Conservation (phyloP, 805 yeast genomes). For the Metschnikowia cerradonensis region DNA sequence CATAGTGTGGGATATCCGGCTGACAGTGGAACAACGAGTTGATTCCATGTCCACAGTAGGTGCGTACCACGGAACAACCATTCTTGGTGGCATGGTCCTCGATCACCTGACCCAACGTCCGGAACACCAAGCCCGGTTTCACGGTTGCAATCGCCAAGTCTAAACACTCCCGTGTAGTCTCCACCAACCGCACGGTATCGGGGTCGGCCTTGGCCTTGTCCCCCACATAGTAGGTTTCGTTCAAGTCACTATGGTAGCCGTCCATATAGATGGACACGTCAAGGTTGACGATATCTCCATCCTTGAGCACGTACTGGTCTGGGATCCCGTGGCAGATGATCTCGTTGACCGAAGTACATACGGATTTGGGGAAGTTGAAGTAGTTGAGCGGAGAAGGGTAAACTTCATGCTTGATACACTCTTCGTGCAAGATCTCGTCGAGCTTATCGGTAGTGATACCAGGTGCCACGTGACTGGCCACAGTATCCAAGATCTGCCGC, state of each 20-base stretch:
- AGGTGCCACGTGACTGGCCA: conserved; percentile 77
- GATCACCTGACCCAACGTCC: conserved; percentile 81
- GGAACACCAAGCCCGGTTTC: conserved; percentile 88
- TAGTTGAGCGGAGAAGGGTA: conserved; percentile 96
- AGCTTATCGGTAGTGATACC: conserved; percentile 93
- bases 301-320: conserved; percentile 78
- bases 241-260: conserved; percentile 91
- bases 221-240: conserved; percentile 96
- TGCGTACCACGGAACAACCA: conserved; percentile 80
- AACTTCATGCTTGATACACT: conserved; percentile 80
- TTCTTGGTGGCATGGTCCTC: conserved; percentile 80
- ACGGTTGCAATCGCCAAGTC: conserved; percentile 79
- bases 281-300: conserved; percentile 91
- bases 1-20: conserved; percentile 93
- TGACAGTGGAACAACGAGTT: conserved; percentile 84
- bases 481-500: conserved; percentile 84
- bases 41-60: conserved; percentile 93
- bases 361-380: conserved; percentile 86
- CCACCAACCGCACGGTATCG: conserved; percentile 84
- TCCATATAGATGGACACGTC: conserved; percentile 82
- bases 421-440: conserved; percentile 81
- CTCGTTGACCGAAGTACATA: conserved; percentile 93
- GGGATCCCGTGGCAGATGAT: conserved; percentile 97
- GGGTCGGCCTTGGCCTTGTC: conserved; percentile 76
- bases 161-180: conserved; percentile 78